These are phyloP conservation scores for Nicotiana paniculata DNA, from an alignment of 257 asterid species.

Conservation along the genomic window DNA sequence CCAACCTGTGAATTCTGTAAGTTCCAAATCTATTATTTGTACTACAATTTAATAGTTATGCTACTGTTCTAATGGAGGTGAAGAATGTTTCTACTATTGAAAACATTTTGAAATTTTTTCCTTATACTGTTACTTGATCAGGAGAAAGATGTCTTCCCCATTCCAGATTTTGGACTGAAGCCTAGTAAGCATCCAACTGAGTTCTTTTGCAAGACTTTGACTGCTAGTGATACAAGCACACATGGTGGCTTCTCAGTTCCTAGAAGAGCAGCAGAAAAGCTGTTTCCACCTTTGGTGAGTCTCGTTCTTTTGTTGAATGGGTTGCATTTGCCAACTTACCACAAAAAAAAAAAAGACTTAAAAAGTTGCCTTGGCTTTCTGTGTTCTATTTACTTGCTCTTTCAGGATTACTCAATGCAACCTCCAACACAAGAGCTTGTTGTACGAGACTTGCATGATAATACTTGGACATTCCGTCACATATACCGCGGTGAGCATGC, in stretches of 20 bases:
- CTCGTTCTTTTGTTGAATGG: not conserved
- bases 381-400: not conserved
- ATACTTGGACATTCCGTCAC: constrained; percentile 95
- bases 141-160: constrained; percentile 85
- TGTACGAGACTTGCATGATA: constrained; percentile 84
- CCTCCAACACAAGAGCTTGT: constrained; percentile 97
- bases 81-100: not conserved
- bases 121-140: constrained; percentile 22
- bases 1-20: constrained; percentile 81
- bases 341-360: not conserved
- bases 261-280: constrained; percentile 92
- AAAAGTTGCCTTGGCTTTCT: not conserved
- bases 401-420: constrained; percentile 87
- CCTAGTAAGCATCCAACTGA: constrained; percentile 82
- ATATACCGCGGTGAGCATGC: constrained; percentile 68
- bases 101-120: not conserved
- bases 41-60: not conserved
- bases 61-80: not conserved
- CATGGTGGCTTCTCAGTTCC: constrained; percentile 99
- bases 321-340: not conserved
- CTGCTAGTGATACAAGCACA: constrained; percentile 96
- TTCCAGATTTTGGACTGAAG: constrained; percentile 78
- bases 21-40: constrained; percentile 12
- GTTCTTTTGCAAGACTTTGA: constrained; percentile 91
- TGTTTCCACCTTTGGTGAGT: constrained; percentile 77